Percentiles rank a stretch among this genome's conserved stretches.
Evolutionary conservation across 2,329 filamentous ascomycete genomes (phyloP).

Genomic region (Xylariales sp.): DNA sequence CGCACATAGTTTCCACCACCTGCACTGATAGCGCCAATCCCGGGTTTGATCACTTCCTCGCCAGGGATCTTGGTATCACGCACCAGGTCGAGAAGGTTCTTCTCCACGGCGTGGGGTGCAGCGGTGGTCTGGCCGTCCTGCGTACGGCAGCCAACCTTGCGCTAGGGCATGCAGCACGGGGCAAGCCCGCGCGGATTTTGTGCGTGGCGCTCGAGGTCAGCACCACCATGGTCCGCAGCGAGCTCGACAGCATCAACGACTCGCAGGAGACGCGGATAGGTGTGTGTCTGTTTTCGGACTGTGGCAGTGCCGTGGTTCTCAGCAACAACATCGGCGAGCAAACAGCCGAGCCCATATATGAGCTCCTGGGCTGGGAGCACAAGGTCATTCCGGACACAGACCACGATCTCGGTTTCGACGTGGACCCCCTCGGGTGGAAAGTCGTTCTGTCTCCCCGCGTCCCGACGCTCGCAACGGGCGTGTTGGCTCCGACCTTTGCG

Average conservation of each 20-base stretch:
- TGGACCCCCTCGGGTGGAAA: slow-evolving; percentile 63
- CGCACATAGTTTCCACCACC: slow-evolving; percentile 63
- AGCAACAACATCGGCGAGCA: slow-evolving; percentile 56
- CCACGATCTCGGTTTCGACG: slow-evolving; percentile 60
- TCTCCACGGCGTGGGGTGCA: slow-evolving; percentile 63
- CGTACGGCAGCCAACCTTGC: slow-evolving; percentile 64
- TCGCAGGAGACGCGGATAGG: slow-evolving; percentile 60
- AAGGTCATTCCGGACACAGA: slow-evolving; percentile 58
- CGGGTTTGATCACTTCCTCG: slow-evolving; percentile 63
- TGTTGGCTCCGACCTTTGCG: slow-evolving; percentile 49
- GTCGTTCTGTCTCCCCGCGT: slow-evolving; percentile 60
- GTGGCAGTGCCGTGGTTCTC: slow-evolving; percentile 60
- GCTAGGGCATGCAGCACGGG: slow-evolving; percentile 54
- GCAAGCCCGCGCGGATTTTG: slow-evolving; percentile 57
- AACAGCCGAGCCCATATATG: slow-evolving; percentile 44
- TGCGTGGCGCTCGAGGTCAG: slow-evolving; percentile 62
- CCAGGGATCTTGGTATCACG: slow-evolving; percentile 52
- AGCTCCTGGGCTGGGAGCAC: slow-evolving; percentile 63
- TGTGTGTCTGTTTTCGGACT: slow-evolving; percentile 65
- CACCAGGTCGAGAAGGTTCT: slow-evolving; percentile 59
- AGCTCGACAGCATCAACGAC: slow-evolving; percentile 58
- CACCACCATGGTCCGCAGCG: slow-evolving; percentile 58
- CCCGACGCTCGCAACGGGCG: slow-evolving; percentile 48
- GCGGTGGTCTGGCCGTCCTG: slow-evolving; percentile 57
- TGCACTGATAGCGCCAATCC: slow-evolving; percentile 68